Base-by-base conservation (phyloP, 352 stramenopile species). In the Phytophthora cryptogea region DNA sequence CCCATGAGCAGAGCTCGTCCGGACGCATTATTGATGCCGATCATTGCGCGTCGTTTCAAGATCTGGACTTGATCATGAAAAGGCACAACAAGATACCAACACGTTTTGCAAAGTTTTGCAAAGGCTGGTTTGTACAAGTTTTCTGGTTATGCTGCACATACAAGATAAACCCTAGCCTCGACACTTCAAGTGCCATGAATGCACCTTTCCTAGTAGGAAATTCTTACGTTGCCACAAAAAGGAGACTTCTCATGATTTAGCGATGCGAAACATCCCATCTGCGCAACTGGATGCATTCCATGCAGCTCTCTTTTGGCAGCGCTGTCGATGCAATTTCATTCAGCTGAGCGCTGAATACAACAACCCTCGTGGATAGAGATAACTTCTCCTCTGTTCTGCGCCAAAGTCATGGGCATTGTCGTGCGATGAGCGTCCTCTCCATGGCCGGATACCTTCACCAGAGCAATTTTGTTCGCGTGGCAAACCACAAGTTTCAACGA, bases 1-100 rank as follows among this genome's bases (percentile, higher is more conserved):
- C 76, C 75, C 8, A 88, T 59, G 28, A 73, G 37, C 27, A 74
- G 33, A 51, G 78, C 78, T 47, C 80, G 79, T 6, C 59, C 16
- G 14, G 61, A 63, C 13, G 73, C 66, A 13, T 54, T 69, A 26
- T 54, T 54, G 10, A 59, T 44, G 20, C 23, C 37, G 35, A 48
- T 40, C 54, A 69, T 72, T 45, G 7, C n/a, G 45, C 17, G 58
- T 51, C 48, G 32, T 14, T 68, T 47, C 31, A 63, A 41, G 37
- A 68, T 64, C 5, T 9, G 27, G 52, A 32, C 14, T 55, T 45
- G 23, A 27, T 51, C 35, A 23, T 60, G 53, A 63, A 63, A 39
- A 20, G 42, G n/a, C 54, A 50, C 39, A 42, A 41, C 3, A 11
- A 41, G 20, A 23, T 23, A 23, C 20, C 20, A 23, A 23, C 20